A percentile compares a stretch with the other conserved stretches of the same genome.
phyloP scores from a whole-genome alignment of 2,329 filamentous ascomycete genomes.

The Sphaerulina populicola region DNA sequence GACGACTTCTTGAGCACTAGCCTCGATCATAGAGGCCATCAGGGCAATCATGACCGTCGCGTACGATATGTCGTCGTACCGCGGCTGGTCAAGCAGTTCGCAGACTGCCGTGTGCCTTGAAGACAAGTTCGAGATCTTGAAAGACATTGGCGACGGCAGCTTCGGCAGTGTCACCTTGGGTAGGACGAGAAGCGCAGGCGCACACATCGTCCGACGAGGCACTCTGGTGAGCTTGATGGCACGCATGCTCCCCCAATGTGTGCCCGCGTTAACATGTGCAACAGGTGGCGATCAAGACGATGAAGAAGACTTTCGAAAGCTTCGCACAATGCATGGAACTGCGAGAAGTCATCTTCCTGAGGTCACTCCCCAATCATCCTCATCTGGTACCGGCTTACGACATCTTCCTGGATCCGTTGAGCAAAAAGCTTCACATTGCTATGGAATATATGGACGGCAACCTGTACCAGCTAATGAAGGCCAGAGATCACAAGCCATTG shows the following conservation, averaged over 20 bases:
- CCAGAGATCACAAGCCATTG: slow-evolving; percentile 86
- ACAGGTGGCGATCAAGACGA: slow-evolving; percentile 97
- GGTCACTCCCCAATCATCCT: slow-evolving; percentile 75
- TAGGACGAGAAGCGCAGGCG: slow-evolving; percentile 81
- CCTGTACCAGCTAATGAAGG: slow-evolving; percentile 97
- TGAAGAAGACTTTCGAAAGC: slow-evolving; percentile 99
- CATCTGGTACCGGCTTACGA: slow-evolving; percentile 96
- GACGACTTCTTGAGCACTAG: slow-evolving; percentile 15
- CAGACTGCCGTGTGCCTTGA: slow-evolving; percentile 57
- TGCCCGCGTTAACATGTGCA: slow-evolving; percentile 12
- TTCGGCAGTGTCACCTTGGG: slow-evolving; percentile 93
- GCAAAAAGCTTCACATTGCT: slow-evolving; percentile 90
- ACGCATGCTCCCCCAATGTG: background rate
- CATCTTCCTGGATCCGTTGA: slow-evolving; percentile 94
- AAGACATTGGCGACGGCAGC: slow-evolving; percentile 97
- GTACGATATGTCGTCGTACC: slow-evolving; percentile 57
- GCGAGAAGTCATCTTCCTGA: slow-evolving; percentile 91
- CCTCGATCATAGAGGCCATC: slow-evolving; percentile 20
- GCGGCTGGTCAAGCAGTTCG: slow-evolving; percentile 49
- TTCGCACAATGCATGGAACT: slow-evolving; percentile 85
- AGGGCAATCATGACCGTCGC: slow-evolving; percentile 61
- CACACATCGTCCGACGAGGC: slow-evolving; percentile 77
- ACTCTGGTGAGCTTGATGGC: slow-evolving; percentile 61
- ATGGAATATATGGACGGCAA: slow-evolving; percentile 99
- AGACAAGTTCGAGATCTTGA: slow-evolving; percentile 92